A percentile compares a stretch with the other conserved stretches of the same genome.
These are phyloP conservation scores for Fallopia convolvulus DNA, from an alignment of 148 eudicot genomes.

Conservation along the genomic window DNA sequence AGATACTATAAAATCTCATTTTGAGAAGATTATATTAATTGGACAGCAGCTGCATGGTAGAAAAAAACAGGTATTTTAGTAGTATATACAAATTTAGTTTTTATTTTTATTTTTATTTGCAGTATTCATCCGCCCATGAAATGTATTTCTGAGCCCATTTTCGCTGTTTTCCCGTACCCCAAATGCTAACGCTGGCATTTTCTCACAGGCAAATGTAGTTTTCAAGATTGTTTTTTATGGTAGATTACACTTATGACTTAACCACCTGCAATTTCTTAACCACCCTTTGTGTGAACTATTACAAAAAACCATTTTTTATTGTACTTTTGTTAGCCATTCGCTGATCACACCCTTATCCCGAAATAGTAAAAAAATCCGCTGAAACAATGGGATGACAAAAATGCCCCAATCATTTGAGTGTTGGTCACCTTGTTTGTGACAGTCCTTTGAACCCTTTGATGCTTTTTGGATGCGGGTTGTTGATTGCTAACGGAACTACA, in stretches of 20 bases:
- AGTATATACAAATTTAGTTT: background rate
- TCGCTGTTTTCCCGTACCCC: background rate
- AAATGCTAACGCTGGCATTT: background rate
- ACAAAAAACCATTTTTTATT: background rate
- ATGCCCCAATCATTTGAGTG: background rate
- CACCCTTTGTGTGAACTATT: background rate
- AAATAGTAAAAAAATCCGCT: background rate
- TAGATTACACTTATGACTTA: background rate
- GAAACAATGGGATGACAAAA: background rate
- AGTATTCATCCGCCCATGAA: background rate
- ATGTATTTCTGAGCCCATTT: background rate
- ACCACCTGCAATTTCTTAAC: background rate
- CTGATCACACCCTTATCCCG: background rate
- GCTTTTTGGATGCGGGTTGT: background rate
- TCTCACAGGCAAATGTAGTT: background rate
- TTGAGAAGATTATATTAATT: constrained; percentile 67
- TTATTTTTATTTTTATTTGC: background rate
- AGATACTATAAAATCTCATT: constrained; percentile 82
- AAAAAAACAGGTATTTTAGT: constrained; percentile 47
- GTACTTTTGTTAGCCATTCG: background rate
- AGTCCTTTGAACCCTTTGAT: background rate
- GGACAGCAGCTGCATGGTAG: constrained; percentile 45
- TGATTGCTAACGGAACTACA: background rate
- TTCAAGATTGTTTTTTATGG: background rate
- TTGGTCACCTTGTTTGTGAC: background rate